Evolutionary conservation across 768 basidiomycete species (phyloP).

Genomic region (Leucosporidium creatinivorum): DNA sequence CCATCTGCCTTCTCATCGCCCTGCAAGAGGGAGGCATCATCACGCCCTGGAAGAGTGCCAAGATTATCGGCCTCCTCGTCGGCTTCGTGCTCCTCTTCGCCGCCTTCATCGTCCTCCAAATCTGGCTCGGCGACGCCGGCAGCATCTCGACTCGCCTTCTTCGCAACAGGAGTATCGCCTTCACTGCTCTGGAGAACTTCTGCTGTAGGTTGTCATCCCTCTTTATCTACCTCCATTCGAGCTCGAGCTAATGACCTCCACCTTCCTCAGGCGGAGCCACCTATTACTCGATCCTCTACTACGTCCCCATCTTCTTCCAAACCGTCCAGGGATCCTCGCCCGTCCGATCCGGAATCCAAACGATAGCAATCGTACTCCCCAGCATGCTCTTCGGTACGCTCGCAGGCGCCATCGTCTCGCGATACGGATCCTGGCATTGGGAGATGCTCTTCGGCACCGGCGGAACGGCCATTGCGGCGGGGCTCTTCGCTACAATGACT

Average conservation of each 20-base stretch:
- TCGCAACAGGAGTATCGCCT: background rate
- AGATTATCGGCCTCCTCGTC: constrained; percentile 25
- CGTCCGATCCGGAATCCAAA: constrained; percentile 16
- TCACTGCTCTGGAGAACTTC: background rate
- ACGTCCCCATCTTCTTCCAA: constrained; percentile 10
- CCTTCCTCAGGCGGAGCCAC: constrained; percentile 18
- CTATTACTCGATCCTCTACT: constrained; percentile 8
- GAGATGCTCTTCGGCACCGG: constrained; percentile 6
- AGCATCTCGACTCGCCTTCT: constrained; percentile 22
- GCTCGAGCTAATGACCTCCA: background rate
- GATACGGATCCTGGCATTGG: background rate
- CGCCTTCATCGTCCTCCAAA: constrained; percentile 18
- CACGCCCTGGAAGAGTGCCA: constrained; percentile 5
- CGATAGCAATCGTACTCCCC: constrained; percentile 16
- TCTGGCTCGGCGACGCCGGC: constrained; percentile 18
- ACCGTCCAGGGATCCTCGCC: constrained; percentile 16
- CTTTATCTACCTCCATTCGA: no score
- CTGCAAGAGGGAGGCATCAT: constrained; percentile 25
- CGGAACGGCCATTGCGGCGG: constrained; percentile 16
- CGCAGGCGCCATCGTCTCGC: constrained; percentile 13
- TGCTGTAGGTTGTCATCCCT: background rate
- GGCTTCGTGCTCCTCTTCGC: constrained; percentile 16
- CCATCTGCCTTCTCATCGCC: constrained; percentile 24
- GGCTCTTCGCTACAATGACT: constrained; percentile 14
- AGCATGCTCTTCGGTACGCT: constrained; percentile 11